phyloP scores from a whole-genome alignment of 2,329 filamentous ascomycete genomes.

The Allantophomopsis cytisporea region DNA sequence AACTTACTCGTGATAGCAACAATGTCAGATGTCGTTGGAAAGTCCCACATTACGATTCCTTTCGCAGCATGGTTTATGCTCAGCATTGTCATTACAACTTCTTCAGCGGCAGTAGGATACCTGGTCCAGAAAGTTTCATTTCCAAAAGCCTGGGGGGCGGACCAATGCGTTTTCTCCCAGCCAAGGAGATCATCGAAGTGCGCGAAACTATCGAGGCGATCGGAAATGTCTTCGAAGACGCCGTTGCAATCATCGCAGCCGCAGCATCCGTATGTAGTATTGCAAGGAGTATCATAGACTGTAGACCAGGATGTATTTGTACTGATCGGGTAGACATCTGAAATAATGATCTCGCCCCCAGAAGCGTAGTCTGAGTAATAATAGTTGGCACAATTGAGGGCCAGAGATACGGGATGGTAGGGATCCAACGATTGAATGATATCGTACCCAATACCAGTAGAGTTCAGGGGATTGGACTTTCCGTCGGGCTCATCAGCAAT shows the following conservation, averaged over 20 bases:
- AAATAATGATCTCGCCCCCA: constrained; percentile 35
- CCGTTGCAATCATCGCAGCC: constrained; percentile 33
- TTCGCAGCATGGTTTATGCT: constrained; percentile 34
- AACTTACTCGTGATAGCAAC: too few species aligned
- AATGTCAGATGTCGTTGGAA: constrained; percentile 19
- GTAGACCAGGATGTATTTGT: constrained; percentile 29
- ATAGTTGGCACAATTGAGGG: constrained; percentile 37
- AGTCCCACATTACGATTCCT: constrained; percentile 31
- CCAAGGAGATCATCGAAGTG: constrained; percentile 25
- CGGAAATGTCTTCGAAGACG: constrained; percentile 16
- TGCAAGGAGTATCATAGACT: constrained; percentile 30
- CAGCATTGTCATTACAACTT: constrained; percentile 30
- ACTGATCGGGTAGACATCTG: constrained; percentile 34
- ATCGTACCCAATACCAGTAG: constrained; percentile 26
- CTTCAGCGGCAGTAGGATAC: constrained; percentile 28
- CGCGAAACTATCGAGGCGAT: constrained; percentile 25
- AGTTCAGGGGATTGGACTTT: constrained; percentile 23
- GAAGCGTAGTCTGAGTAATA: constrained; percentile 32
- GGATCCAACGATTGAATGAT: constrained; percentile 30
- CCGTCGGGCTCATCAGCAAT: constrained; percentile 38
- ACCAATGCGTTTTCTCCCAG: constrained; percentile 29
- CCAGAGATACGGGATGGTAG: constrained; percentile 36
- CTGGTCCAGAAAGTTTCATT: constrained; percentile 30
- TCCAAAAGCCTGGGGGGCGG: constrained; percentile 33
- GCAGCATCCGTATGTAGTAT: constrained; percentile 35